phyloP scores from a whole-genome alignment of 352 stramenopile species.

The Achlya hypogyna region DNA sequence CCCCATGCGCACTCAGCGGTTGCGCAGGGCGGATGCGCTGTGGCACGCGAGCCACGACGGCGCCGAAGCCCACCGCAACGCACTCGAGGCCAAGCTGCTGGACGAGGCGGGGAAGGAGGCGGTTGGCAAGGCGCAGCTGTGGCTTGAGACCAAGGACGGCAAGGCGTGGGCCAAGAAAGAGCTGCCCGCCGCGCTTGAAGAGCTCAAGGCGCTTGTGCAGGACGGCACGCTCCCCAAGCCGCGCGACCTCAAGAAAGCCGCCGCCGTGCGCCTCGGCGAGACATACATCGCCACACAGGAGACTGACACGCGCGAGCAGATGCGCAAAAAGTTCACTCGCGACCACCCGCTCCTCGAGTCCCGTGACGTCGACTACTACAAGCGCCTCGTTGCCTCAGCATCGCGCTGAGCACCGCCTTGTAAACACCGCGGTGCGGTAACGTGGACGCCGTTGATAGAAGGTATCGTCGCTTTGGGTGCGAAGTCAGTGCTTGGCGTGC shows the following conservation, averaged over 20 bases:
- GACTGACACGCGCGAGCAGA: constrained; percentile 26
- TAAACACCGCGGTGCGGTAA: not conserved
- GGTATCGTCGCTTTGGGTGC: too few relatives aligned
- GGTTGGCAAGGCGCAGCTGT: constrained; percentile 27
- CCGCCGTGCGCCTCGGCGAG: constrained; percentile 30
- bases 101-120: constrained; percentile 21
- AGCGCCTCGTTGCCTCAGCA: constrained; percentile 1
- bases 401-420: not conserved
- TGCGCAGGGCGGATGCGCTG: constrained; percentile 22
- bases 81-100: constrained; percentile 30
- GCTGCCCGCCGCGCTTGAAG: constrained; percentile 27
- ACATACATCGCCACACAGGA: constrained; percentile 32
- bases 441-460: too few relatives aligned
- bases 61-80: constrained; percentile 32
- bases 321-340: constrained; percentile 18
- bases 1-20: not conserved
- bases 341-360: constrained; percentile 13
- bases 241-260: constrained; percentile 45
- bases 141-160: constrained; percentile 56
- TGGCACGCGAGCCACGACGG: constrained; percentile 31
- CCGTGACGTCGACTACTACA: constrained; percentile 18
- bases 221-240: constrained; percentile 41
- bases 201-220: constrained; percentile 44
- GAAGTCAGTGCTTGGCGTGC: too few relatives aligned
- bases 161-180: constrained; percentile 56